phyloP scores from a whole-genome alignment of 2,329 filamentous ascomycete species.

The Acephala macrosclerotiorum region DNA sequence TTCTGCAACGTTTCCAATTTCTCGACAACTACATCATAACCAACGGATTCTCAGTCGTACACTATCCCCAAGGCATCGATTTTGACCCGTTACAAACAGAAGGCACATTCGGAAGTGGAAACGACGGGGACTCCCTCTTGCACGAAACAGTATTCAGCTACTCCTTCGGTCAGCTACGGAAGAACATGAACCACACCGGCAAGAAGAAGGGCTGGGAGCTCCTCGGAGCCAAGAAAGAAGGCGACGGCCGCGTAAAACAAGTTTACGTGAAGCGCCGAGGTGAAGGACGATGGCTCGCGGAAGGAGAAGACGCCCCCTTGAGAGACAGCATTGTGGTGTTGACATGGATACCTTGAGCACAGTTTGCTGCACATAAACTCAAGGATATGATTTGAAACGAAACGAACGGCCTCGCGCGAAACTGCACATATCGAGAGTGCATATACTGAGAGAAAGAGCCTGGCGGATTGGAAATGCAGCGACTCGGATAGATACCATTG shows the following conservation, averaged over 20 bases:
- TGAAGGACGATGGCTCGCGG: slow-evolving; percentile 58
- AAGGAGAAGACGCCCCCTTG: slow-evolving; percentile 30
- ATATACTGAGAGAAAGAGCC: background rate
- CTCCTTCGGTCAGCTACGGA: slow-evolving; percentile 56
- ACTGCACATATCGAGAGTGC: background rate
- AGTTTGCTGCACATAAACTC: background rate
- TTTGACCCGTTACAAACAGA: slow-evolving; percentile 42
- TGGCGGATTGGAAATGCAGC: background rate
- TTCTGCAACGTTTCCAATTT: slow-evolving; percentile 43
- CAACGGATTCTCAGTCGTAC: slow-evolving; percentile 40
- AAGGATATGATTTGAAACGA: slow-evolving; percentile 2
- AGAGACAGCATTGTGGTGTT: slow-evolving; percentile 41
- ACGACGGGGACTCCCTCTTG: slow-evolving; percentile 39
- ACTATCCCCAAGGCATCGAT: slow-evolving; percentile 43
- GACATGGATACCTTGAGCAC: slow-evolving; percentile 36
- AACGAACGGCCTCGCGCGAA: background rate
- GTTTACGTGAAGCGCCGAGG: slow-evolving; percentile 60
- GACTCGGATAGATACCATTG: background rate
- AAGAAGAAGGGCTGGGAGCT: slow-evolving; percentile 61
- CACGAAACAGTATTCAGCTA: slow-evolving; percentile 44
- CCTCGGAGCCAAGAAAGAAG: slow-evolving; percentile 55
- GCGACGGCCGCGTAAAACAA: slow-evolving; percentile 60
- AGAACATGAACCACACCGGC: slow-evolving; percentile 54
- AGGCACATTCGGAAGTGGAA: slow-evolving; percentile 39
- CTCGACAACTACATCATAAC: slow-evolving; percentile 41